Percentiles rank a stretch among this genome's conserved stretches.
Evolutionary conservation across 2,329 filamentous ascomycete species (phyloP).

Genomic region (Aureobasidium lini): DNA sequence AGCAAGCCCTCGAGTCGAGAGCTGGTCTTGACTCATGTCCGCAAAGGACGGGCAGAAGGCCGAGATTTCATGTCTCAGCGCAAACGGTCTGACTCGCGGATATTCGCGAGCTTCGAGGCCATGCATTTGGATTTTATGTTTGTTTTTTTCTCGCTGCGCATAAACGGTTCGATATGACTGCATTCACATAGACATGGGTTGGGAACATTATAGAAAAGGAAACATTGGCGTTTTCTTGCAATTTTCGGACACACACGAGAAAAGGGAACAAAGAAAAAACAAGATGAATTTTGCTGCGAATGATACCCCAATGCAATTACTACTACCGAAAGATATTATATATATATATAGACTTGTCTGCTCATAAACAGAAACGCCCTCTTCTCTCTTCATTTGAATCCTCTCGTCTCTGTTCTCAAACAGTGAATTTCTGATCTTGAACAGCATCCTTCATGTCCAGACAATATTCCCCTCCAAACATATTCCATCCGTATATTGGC

Average conservation of each 20-base stretch:
- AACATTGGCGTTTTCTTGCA: neutral
- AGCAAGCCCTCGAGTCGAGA: neutral
- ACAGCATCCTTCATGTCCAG: neutral
- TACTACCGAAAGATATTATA: neutral
- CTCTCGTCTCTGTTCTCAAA: no score
- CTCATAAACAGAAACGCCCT: neutral
- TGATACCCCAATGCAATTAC: neutral
- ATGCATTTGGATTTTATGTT: no score
- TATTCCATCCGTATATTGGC: neutral
- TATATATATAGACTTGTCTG: constrained; percentile 7
- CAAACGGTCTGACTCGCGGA: neutral
- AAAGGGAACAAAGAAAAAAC: neutral
- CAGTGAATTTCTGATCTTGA: neutral
- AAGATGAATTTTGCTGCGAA: neutral
- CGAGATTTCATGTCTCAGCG: neutral
- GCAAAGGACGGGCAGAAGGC: neutral
- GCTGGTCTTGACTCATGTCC: neutral
- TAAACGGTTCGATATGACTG: no score
- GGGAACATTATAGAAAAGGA: neutral
- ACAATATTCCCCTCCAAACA: neutral
- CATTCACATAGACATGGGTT: neutral
- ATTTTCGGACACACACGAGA: neutral
- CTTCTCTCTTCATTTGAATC: neutral
- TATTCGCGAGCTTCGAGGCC: neutral
- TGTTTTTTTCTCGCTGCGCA: no score